Evolutionary conservation across 2,329 filamentous ascomycete genomes (phyloP), one percentile per base, ranked within the genome.

Genomic region (Xylaria polymorpha): DNA sequence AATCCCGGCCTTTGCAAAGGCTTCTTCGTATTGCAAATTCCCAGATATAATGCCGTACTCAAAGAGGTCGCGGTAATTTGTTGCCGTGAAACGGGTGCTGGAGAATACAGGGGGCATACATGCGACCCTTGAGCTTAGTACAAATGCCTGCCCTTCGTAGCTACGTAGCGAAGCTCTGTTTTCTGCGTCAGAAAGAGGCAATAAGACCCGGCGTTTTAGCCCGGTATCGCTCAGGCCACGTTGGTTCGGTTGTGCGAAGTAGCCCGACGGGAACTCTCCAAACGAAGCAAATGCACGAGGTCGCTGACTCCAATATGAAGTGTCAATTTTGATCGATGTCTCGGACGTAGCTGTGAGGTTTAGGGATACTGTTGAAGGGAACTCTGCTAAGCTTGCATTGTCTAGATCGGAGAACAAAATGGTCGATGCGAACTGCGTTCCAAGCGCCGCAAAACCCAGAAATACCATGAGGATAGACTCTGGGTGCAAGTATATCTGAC

Each of bases 191-290:
- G 29, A 9, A 22, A 60, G 60, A 1, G 66, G 61, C 14, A 68
- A n/a, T 25, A 64, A 41, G 2, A 10, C 44, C 43, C 58, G 55
- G 1, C 61, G 53, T 15, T 64, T 64, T 14, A 44, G 12, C 14
- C 55, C 61, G 1, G 66, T 68, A 29, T 68, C 66, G 35, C 66
- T 68, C 10, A 68, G 8, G 25, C 66, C 66, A 5, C 25, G 20
- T 18, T 29, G 22, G 55, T 44, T 55, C 5, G 66, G 65, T 7
- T 25, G 37, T 4, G 65, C 65, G 3, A 29, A 12, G 39, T 64
- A 64, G 0, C 53, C 60, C n/a, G 65, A 22, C 9, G 37, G 53
- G 1, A 39, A 20, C 25, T 67, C 65, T 14, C 65, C 66, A 50
- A 68, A 68, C 29, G 58, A 25, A 25, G 62, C 37, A 50, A 39